Evolutionary conservation across 768 basidiomycete species (phyloP), one percentile per base, ranked within the genome.

Genomic region (Termitomyces sp.): DNA sequence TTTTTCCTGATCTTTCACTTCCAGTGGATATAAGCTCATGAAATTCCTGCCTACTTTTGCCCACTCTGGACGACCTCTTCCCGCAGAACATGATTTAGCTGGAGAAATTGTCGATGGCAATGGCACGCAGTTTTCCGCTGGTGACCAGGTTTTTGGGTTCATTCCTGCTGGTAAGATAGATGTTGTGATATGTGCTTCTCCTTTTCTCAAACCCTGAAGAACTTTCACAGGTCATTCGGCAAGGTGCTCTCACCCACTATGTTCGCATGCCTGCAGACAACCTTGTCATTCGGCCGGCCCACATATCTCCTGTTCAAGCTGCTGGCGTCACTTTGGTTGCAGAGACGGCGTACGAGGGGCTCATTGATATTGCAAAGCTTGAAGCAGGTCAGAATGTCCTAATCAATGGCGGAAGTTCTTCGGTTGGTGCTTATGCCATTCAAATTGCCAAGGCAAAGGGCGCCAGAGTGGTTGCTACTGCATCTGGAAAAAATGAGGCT

Each of bases 371-470:
- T 1, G 80, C 73, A 0, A 72, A 78, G 29, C 66, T 88, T n/a
- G 79, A 87, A 65, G 63, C 72, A 23, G 83, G 81, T 1, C 84
- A 85, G 63, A 76, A 77, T 1, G 72, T 92, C 4, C 80, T 91
- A 61, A 73, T 92, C 63, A 85, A 88, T 55, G 89, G 89, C 0
- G 90, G 87, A 4, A 85, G 84, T 50, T 82, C 85, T 1, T 71
- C 83, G 12, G 86, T 90, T 1, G 90, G 89, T 4, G 72, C 77
- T n/a, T 80, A 80, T 61, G 89, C 86, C 1, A 86, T 91, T 47
- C 87, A 90, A 66, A 66, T 90, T 10, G 87, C 89, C 8, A 91
- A 90, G 65, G 77, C 81, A 0, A 75, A 73, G 59, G 86, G 86
- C 4, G 82, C 82, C 54, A 73, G 67, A 50, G 87, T 90, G 5